These are phyloP conservation scores for Rhodotorula sp. DNA, from an alignment of 1,284 basidiomycete species.

Conservation along the genomic window DNA sequence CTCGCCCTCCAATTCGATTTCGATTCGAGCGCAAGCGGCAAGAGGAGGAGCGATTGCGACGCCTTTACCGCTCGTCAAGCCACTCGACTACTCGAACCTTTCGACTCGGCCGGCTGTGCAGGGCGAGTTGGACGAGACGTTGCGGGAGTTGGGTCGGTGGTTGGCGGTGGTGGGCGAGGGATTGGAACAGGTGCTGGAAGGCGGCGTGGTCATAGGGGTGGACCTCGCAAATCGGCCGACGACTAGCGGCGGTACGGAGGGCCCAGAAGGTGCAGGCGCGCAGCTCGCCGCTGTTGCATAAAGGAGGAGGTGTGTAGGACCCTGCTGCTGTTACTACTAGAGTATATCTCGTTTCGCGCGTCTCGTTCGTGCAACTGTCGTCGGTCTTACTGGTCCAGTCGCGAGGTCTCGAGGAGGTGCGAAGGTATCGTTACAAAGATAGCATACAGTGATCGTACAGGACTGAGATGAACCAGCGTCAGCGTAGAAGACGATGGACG, in stretches of 20 bases:
- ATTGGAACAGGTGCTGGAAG: conserved; percentile 16
- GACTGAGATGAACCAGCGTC: too few relatives aligned
- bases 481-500: too few relatives aligned
- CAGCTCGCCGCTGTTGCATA: background rate
- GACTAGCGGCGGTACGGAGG: background rate
- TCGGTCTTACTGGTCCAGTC: too few relatives aligned
- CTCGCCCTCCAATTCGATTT: background rate
- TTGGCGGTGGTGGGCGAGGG: conserved; percentile 65
- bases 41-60: background rate
- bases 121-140: conserved; percentile 66
- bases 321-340: too few relatives aligned
- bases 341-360: too few relatives aligned
- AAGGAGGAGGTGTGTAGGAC: too few relatives aligned
- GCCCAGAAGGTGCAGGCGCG: background rate
- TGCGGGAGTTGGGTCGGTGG: conserved; percentile 78
- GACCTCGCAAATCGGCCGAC: background rate
- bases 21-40: background rate
- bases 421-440: too few relatives aligned
- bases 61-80: background rate
- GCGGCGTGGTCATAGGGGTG: background rate
- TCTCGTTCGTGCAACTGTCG: too few relatives aligned
- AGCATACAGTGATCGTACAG: too few relatives aligned
- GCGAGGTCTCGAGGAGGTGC: too few relatives aligned
- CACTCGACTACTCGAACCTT: conserved; percentile 22
- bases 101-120: conserved; percentile 49